Evolutionary conservation across 2,329 filamentous ascomycete species (phyloP), one percentile per base, ranked within the genome.

Genomic region (Pestalotiopsis sp.): DNA sequence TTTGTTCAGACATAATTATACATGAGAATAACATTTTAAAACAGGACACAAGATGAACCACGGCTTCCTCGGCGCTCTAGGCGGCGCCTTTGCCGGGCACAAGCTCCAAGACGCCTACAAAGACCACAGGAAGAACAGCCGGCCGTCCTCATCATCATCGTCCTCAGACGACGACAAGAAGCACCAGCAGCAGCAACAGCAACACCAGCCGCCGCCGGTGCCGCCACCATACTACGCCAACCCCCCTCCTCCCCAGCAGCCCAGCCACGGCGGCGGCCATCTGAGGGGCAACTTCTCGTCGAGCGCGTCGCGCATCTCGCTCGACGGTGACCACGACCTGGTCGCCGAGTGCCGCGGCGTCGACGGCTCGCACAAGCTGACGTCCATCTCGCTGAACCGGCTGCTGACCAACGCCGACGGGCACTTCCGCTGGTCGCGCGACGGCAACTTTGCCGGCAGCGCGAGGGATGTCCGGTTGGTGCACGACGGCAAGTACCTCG

Each of bases 301-400:
- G 4, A 68, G 68, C 9, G 69, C 68, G 3, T 41, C 57, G 7
- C 60, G 70, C 27, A 68, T 72, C 38, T 66, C 20, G 27, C 52
- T 73, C 12, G 72, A 73, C 27, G 40, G 62, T 6, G 71, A 73
- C 52, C 69, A 70, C 9, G 68, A 73, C 3, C 65, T 73, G 38
- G 68, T 73, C 13, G 72, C 72, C 57, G 71, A 70, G 41, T 72
- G 70, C 65, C 57, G 68, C 38, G 57, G 63, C 23, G 49, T 70
- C 27, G 61, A 70, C 27, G 72, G 72, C 3, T 65, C 62, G 14
- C 65, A 60, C 45, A 70, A 70, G 69, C 20, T 71, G 49, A 61
- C 67, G 23, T 73, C 72, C 20, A 70, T 73, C 13, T 69, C 69
- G 25, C 65, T 73, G 52, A 73, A 73, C 52, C 67, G 62, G 13